Conservation (phyloP, 371 early-diverging fungal species). For the Mortierella sp. region DNA sequence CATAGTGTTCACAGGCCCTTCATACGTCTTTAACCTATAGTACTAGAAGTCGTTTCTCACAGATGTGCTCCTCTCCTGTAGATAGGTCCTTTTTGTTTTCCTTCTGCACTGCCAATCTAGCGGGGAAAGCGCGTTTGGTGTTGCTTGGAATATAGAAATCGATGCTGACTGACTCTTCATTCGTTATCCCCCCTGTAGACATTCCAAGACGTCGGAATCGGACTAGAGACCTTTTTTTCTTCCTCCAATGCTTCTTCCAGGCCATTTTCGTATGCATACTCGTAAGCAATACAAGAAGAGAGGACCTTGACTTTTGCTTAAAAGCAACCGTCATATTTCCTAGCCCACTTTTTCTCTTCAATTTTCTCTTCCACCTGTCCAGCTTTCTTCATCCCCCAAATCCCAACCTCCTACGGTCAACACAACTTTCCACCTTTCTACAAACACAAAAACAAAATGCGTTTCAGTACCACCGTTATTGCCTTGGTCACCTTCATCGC, state of each 20-base stretch:
- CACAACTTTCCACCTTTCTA: neutral
- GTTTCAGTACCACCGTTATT: constrained; percentile 22
- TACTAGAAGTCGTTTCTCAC: too few relatives aligned
- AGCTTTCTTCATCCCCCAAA: neutral
- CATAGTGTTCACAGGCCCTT: too few relatives aligned
- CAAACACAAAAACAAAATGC: constrained; percentile 15
- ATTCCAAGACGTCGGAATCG: constrained; percentile 10
- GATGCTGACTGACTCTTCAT: neutral
- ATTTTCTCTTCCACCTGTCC: neutral
- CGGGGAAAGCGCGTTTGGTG: constrained; percentile 1
- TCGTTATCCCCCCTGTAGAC: neutral
- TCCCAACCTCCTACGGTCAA: too few relatives aligned
- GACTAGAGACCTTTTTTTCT: neutral
- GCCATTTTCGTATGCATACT: neutral
- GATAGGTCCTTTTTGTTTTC: neutral
- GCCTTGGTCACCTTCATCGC: constrained; percentile 21
- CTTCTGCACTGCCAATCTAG: neutral
- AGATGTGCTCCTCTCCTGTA: neutral
- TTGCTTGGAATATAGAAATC: neutral
- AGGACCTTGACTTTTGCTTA: neutral
- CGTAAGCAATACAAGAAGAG: neutral
- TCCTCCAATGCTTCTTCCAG: neutral
- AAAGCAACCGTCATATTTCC: neutral
- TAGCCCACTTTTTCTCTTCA: neutral
- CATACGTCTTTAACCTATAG: too few relatives aligned